Evolutionary conservation across 2,329 filamentous ascomycete genomes (phyloP).

Genomic region (Fusarium haematococcum): DNA sequence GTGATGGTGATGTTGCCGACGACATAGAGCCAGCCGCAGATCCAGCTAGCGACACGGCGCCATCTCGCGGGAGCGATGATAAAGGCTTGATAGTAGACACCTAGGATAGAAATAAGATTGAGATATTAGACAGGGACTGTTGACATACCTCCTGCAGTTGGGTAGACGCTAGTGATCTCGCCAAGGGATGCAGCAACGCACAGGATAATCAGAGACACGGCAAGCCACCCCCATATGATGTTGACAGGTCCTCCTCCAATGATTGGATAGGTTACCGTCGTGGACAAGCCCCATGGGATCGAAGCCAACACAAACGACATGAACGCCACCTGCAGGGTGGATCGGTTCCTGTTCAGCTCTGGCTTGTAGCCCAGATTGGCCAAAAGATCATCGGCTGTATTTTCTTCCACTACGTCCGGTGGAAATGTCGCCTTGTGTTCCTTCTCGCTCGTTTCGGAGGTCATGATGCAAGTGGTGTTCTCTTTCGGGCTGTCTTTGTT

Average conservation of each 20-base stretch:
- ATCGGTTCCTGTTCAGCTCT: conserved; percentile 11
- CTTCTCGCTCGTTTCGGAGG: not conserved
- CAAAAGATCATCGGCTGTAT: not conserved
- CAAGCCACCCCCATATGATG: conserved; percentile 22
- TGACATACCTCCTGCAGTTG: conserved; percentile 14
- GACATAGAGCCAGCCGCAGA: conserved; percentile 73
- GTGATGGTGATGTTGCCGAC: conserved; percentile 78
- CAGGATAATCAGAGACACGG: conserved; percentile 15
- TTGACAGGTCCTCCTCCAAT: conserved; percentile 16
- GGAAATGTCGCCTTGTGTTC: not conserved
- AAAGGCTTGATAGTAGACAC: conserved; percentile 82
- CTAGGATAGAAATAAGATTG: not conserved
- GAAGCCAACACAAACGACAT: conserved; percentile 25
- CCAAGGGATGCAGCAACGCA: conserved; percentile 23
- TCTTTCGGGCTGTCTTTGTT: not conserved
- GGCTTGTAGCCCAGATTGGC: conserved; percentile 14
- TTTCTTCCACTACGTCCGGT: not conserved
- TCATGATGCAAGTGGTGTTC: not conserved
- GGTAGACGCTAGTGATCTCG: conserved; percentile 21
- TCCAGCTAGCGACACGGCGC: conserved; percentile 74
- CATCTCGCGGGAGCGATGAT: conserved; percentile 74
- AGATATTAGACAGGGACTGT: no score
- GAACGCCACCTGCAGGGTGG: conserved; percentile 20
- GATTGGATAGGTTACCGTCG: conserved; percentile 2
- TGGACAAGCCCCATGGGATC: conserved; percentile 16